Evolutionary conservation across 176 grass and related monocot species (phyloP).

Genomic region (Stipa capillata): DNA sequence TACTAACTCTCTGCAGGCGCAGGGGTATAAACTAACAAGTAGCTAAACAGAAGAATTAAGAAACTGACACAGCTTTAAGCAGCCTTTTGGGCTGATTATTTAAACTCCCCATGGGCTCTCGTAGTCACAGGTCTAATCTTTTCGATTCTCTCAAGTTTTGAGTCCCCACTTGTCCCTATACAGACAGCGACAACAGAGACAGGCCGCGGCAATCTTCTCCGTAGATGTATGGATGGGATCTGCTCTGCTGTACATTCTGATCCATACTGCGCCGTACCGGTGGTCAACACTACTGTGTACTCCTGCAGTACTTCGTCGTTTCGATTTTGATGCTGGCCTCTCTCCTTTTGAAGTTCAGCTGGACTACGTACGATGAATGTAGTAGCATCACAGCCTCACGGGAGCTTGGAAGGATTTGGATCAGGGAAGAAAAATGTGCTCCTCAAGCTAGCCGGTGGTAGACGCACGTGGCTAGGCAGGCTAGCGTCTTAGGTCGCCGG

Average conservation of each 20-base stretch:
- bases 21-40: background rate
- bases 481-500: background rate
- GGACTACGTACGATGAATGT: background rate
- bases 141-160: slow-evolving; percentile 1
- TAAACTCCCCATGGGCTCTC: background rate
- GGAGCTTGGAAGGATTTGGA: too few species aligned
- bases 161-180: background rate
- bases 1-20: background rate
- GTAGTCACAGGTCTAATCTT: background rate
- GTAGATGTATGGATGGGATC: background rate
- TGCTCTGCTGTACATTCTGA: background rate
- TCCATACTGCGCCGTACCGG: background rate
- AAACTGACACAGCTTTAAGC: slow-evolving; percentile 3
- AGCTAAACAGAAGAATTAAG: slow-evolving; percentile 28
- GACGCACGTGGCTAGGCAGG: background rate
- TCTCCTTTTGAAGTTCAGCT: background rate
- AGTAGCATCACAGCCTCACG: too few species aligned
- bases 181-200: background rate
- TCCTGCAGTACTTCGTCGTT: background rate
- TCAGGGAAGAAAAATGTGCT: too few species aligned
- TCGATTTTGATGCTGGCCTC: background rate
- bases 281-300: background rate
- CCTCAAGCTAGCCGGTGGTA: background rate
- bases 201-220: background rate
- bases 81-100: background rate